Percentiles rank a stretch among this genome's conserved stretches.
Evolutionary conservation across 805 yeast species (phyloP).

Genomic region (Yamadazyma takamatsuzukensis): DNA sequence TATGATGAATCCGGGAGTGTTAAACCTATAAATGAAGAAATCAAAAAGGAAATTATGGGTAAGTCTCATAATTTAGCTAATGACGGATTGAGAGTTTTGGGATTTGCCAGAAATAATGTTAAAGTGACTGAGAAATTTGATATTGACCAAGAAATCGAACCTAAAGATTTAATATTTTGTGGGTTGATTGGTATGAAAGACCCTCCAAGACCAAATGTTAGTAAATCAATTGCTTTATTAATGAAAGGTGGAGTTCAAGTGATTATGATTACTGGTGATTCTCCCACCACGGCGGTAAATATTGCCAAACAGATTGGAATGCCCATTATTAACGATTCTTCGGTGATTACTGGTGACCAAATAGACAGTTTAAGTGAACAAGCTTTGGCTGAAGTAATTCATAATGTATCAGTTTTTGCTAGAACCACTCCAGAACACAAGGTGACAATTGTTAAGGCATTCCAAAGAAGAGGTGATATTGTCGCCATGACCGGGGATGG

Average conservation of each 20-base stretch:
- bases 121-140: slow-evolving; percentile 26
- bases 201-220: slow-evolving; percentile 92
- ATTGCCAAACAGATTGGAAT: slow-evolving; percentile 90
- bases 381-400: slow-evolving; percentile 70
- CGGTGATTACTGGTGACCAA: slow-evolving; percentile 83
- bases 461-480: slow-evolving; percentile 86
- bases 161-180: slow-evolving; percentile 64
- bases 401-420: slow-evolving; percentile 84
- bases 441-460: slow-evolving; percentile 81
- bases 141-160: slow-evolving; percentile 33
- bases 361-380: slow-evolving; percentile 71
- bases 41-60: slow-evolving; percentile 44
- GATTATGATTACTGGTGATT: slow-evolving; percentile 97
- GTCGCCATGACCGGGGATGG: slow-evolving; percentile 99
- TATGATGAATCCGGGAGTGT: slow-evolving; percentile 55
- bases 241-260: slow-evolving; percentile 94
- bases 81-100: slow-evolving; percentile 84
- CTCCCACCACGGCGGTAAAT: slow-evolving; percentile 79
- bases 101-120: slow-evolving; percentile 57
- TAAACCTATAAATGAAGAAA: slow-evolving; percentile 53
- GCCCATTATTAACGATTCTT: slow-evolving; percentile 61
- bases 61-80: slow-evolving; percentile 66
- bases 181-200: slow-evolving; percentile 96
- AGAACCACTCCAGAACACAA: slow-evolving; percentile 95
- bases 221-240: slow-evolving; percentile 66